A percentile compares a stretch with the other conserved stretches of the same genome.
Conservation (phyloP, 2,329 filamentous ascomycete genomes). For the Parastagonospora nodorum region DNA sequence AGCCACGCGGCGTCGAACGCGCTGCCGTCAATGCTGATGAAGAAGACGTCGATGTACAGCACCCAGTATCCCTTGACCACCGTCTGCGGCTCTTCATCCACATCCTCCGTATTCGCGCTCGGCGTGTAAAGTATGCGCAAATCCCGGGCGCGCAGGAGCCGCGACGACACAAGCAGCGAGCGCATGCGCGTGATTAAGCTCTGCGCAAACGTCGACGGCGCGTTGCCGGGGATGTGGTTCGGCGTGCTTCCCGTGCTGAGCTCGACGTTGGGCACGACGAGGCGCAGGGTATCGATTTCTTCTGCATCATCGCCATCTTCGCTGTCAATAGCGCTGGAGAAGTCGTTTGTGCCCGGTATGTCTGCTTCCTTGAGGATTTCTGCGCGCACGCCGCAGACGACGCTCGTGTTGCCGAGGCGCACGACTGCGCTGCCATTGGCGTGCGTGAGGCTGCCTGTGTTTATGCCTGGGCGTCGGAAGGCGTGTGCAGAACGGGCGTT, state of each 20-base stretch:
- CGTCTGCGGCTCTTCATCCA: constrained; percentile 53
- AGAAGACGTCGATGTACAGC: constrained; percentile 92
- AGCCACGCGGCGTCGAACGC: constrained; percentile 91
- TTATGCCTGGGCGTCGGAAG: constrained; percentile 74
- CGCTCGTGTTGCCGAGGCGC: constrained; percentile 84
- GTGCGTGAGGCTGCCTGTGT: constrained; percentile 84
- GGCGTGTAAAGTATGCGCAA: constrained; percentile 73
- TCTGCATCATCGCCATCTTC: constrained; percentile 26
- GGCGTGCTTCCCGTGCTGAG: constrained; percentile 89
- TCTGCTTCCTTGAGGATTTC: constrained; percentile 79
- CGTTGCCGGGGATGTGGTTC: constrained; percentile 79
- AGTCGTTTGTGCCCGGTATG: constrained; percentile 66
- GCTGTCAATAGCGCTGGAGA: constrained; percentile 12
- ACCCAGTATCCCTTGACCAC: constrained; percentile 89
- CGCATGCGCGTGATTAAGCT: constrained; percentile 81
- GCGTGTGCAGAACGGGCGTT: constrained; percentile 77
- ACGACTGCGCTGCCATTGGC: constrained; percentile 90
- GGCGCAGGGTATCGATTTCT: constrained; percentile 60
- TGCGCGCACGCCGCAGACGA: constrained; percentile 89
- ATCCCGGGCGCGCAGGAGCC: constrained; percentile 68
- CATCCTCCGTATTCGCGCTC: constrained; percentile 49
- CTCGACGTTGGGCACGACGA: constrained; percentile 93
- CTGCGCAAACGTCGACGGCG: constrained; percentile 81
- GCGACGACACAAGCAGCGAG: constrained; percentile 73
- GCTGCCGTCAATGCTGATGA: constrained; percentile 90